phyloP scores from a whole-genome alignment of 768 basidiomycete species.

The Cubamyces lactineus region DNA sequence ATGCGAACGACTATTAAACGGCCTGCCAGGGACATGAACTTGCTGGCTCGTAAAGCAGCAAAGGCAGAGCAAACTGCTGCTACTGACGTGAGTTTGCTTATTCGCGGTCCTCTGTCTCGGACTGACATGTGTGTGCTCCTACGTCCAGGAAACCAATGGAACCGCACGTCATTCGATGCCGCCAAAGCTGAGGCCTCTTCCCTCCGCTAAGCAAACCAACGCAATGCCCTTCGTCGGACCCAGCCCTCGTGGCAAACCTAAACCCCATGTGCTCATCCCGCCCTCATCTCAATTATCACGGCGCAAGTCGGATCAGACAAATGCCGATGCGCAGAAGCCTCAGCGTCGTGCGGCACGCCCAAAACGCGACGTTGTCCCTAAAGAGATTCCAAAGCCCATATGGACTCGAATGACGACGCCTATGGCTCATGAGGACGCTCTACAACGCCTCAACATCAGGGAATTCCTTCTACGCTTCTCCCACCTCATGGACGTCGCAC shows the following conservation, averaged over 20 bases:
- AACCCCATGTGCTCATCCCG: slow-evolving; percentile 13
- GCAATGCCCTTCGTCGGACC: background rate
- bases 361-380: slow-evolving; percentile 28
- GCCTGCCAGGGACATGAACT: slow-evolving; percentile 41
- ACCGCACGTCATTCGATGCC: too few relatives aligned
- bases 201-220: too few relatives aligned
- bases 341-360: slow-evolving; percentile 24
- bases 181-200: too few relatives aligned
- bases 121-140: too few relatives aligned
- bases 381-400: slow-evolving; percentile 46
- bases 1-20: background rate
- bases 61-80: slow-evolving; percentile 18
- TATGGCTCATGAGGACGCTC: slow-evolving; percentile 48
- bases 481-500: slow-evolving; percentile 51
- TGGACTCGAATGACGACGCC: slow-evolving; percentile 55
- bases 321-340: slow-evolving; percentile 5
- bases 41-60: slow-evolving; percentile 42
- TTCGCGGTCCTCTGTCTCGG: too few relatives aligned
- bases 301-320: background rate
- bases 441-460: slow-evolving; percentile 69
- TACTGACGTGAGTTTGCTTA: too few relatives aligned
- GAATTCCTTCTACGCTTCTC: slow-evolving; percentile 75
- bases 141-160: too few relatives aligned
- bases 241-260: slow-evolving; percentile 8
- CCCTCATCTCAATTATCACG: background rate